These are phyloP conservation scores for Hypoxylon fragiforme DNA, from an alignment of 495 filamentous ascomycete genomes.

Conservation along the genomic window DNA sequence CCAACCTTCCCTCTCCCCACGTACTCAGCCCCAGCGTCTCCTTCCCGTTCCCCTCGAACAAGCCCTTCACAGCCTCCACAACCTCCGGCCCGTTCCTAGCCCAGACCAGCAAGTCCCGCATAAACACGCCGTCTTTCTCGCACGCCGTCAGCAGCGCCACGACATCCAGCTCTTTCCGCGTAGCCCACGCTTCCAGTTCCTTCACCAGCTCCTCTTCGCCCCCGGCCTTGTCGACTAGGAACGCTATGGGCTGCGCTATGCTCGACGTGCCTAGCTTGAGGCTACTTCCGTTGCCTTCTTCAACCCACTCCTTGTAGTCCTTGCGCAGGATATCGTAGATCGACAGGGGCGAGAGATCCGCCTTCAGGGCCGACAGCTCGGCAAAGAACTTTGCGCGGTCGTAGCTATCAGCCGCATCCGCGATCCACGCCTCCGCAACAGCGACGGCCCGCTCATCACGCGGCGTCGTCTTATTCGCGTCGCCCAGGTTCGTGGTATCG, in stretches of 20 bases:
- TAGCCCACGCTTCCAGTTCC: conserved; percentile 55
- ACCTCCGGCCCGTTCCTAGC: conserved; percentile 51
- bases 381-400: conserved; percentile 64
- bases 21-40: conserved; percentile 59
- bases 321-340: conserved; percentile 78
- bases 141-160: conserved; percentile 78
- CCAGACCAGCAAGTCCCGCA: conserved; percentile 75
- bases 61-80: conserved; percentile 53
- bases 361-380: conserved; percentile 67
- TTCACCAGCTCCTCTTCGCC: conserved; percentile 38
- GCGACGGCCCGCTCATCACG: conserved; percentile 66
- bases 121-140: conserved; percentile 59
- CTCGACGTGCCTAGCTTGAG: conserved; percentile 73
- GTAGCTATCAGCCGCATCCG: conserved; percentile 39
- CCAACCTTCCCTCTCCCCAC: conserved; percentile 54
- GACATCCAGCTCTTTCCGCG: conserved; percentile 62
- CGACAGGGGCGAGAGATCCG: conserved; percentile 66
- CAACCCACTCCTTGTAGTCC: conserved; percentile 91
- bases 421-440: conserved; percentile 59
- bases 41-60: conserved; percentile 48
- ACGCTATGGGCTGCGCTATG: conserved; percentile 67
- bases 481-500: conserved; percentile 77
- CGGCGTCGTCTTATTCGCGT: conserved; percentile 71
- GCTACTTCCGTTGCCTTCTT: conserved; percentile 46
- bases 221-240: conserved; percentile 61